Evolutionary conservation across 2,329 filamentous ascomycete species (phyloP), one percentile per base, ranked within the genome.

Genomic region (Pseudopithomyces maydicus): DNA sequence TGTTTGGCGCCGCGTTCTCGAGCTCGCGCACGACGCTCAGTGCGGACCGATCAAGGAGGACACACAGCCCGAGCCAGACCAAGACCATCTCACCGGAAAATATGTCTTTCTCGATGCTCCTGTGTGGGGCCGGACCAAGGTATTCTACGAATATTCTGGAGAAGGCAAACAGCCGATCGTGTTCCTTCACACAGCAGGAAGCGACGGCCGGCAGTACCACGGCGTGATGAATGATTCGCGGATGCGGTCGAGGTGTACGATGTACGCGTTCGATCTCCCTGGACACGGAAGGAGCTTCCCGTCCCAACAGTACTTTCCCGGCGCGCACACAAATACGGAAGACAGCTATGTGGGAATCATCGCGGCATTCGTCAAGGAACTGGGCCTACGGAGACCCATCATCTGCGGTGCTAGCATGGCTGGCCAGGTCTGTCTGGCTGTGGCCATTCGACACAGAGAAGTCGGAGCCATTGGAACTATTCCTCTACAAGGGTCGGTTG

Each of bases 321-420:
- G 79, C 6, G 76, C 73, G n/a, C 79, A 82, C 62, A 81, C 79
- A 32, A 81, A 79, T 52, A 81, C 74, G 17, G 80, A 81, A 59
- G 78, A 81, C 14, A 73, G 75, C 39, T 81, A 81, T 52, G 74
- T 81, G 2, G 78, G 77, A 6, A 78, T 77, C 52, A 81, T 81
- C 52, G 72, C 74, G 0, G 76, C 77, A 3, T 74, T 82, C 29
- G 74, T 82, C 42, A 80, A 80, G 59, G 73, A 72, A 2, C 63
- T 82, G 11, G 71, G 74, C 3, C 62, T 82, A 20, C 72, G 78
- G 36, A 78, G 78, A 61, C 79, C 80, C 1, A 81, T 82, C 54
- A 76, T 82, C 33, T 82, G 79, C 53, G 80, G 80, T 51, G 80
- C 80, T 3, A 78, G 76, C n/a, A 82, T 82, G 80, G 80, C 80